Evolutionary conservation across 345 rosid species (phyloP).

Genomic region (Nasturtium officinale): DNA sequence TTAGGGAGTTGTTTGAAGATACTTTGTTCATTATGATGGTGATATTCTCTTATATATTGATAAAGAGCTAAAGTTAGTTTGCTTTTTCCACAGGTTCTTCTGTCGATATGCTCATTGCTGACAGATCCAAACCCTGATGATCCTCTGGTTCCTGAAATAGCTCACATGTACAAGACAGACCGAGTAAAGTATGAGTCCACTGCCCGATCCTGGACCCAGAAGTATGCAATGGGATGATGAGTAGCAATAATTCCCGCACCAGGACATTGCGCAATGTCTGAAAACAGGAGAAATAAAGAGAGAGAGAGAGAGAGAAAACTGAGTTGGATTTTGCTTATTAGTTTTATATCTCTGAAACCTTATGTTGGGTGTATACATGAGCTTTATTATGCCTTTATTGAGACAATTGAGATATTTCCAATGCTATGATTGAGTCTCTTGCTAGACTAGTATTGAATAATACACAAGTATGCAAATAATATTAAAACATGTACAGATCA

Average conservation of each 20-base stretch:
- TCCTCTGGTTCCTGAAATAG: conserved; percentile 71
- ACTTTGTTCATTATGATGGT: background rate
- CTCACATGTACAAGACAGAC: conserved; percentile 72
- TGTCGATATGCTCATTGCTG: conserved; percentile 69
- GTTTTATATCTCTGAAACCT: conserved; percentile 9
- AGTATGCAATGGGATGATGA: conserved; percentile 60
- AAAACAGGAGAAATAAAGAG: conserved; percentile 19
- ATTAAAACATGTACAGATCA: background rate
- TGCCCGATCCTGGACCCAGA: conserved; percentile 75
- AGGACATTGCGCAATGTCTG: conserved; percentile 22
- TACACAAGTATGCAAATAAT: background rate
- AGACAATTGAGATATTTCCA: background rate
- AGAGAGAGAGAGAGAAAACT: conserved; percentile 13
- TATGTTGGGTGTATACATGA: conserved; percentile 40
- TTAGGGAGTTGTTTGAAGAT: conserved; percentile 12
- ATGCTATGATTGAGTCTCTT: conserved; percentile 1
- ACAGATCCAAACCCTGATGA: conserved; percentile 80
- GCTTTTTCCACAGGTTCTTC: conserved; percentile 53
- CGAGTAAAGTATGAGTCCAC: conserved; percentile 64
- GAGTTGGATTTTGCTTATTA: conserved; percentile 21
- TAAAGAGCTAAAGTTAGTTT: conserved; percentile 8
- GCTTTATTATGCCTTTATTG: conserved; percentile 35
- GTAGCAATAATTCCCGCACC: conserved; percentile 6
- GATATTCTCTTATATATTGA: background rate
- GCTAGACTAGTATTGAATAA: background rate